A percentile compares a stretch with the other conserved stretches of the same genome.
These are phyloP conservation scores for Solanum chacoense DNA, from an alignment of 305 asterid species.

Conservation along the genomic window DNA sequence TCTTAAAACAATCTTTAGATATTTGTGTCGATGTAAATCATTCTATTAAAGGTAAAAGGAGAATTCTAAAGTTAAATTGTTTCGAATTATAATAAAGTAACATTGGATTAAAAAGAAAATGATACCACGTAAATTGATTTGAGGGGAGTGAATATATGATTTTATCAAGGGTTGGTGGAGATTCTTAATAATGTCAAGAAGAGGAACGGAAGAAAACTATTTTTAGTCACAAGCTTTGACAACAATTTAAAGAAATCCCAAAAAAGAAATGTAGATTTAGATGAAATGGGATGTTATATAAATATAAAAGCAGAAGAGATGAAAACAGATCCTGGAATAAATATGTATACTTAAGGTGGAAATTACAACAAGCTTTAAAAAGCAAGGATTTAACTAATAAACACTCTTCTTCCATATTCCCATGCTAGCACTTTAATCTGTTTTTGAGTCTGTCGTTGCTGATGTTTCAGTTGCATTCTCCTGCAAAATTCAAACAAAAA, in stretches of 20 bases:
- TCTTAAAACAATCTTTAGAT: no score
- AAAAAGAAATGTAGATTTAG: not conserved
- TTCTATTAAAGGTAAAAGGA: no score
- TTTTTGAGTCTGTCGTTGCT: conserved; percentile 2
- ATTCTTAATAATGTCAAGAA: not conserved
- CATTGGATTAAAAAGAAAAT: no score
- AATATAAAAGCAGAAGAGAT: not conserved
- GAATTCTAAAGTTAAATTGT: no score
- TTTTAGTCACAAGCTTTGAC: not conserved
- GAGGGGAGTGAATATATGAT: not conserved
- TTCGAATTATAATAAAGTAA: no score
- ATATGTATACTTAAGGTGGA: not conserved
- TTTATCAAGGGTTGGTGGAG: not conserved
- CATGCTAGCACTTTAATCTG: not conserved
- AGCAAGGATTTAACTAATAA: not conserved
- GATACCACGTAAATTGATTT: not conserved
- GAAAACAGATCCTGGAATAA: not conserved
- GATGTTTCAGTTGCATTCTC: not conserved
- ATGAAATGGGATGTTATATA: not conserved
- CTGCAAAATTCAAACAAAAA: conserved; percentile 1
- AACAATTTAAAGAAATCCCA: not conserved
- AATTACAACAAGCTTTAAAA: not conserved
- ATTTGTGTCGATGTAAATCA: no score
- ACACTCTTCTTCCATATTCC: not conserved
- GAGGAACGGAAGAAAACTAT: not conserved